Evolutionary conservation across 2,329 filamentous ascomycete species (phyloP), one percentile per base, ranked within the genome.

Genomic region (Aureobasidium namibiae): DNA sequence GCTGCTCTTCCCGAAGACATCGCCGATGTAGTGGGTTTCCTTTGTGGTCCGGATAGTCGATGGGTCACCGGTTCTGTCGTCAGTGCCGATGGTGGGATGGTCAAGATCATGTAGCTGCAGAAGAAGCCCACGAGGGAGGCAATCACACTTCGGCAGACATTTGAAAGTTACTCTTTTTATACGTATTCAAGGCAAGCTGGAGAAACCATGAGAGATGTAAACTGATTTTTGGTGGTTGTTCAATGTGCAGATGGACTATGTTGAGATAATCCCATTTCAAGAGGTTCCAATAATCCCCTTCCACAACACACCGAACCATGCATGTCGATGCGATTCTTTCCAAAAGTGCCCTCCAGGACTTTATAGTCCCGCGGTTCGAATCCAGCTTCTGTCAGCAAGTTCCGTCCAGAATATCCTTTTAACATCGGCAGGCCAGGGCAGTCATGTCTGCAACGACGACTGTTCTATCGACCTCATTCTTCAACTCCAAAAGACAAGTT

Each of bases 1-100:
- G 46, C 11, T 36, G 65, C 46, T 44, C 64, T 36, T 4, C 67
- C 53, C 52, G 68, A 71, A 53, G 68, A 90, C 75, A 68, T 87
- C 85, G 66, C 92, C 77, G 69, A 92, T 88, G 59, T 82, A 82
- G 89, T 92, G 66, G 64, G 65, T 0, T 66, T 64, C 36, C 42
- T 70, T 39, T 64, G 64, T 3, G 65, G 67, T 56, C 65, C 66
- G 45, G 66, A 65, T 54, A 62, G 61, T 13, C 58, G 67, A 38
- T 70, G 67, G 66, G 29, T 63, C 23, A 69, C 63, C 11, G 68
- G 68, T 7, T 67, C 65, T 60, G 67, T 69, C 3, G 63, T 70
- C 16, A 60, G 64, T 24, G 68, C 67, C 8, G 68, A 68, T 60
- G 69, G 31, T 13, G 48, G 48, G 8, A 26, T 52, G 13, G 48